These are phyloP conservation scores for Ganoderma resinaceum DNA, from an alignment of 1,284 basidiomycete genomes.

Conservation along the genomic window DNA sequence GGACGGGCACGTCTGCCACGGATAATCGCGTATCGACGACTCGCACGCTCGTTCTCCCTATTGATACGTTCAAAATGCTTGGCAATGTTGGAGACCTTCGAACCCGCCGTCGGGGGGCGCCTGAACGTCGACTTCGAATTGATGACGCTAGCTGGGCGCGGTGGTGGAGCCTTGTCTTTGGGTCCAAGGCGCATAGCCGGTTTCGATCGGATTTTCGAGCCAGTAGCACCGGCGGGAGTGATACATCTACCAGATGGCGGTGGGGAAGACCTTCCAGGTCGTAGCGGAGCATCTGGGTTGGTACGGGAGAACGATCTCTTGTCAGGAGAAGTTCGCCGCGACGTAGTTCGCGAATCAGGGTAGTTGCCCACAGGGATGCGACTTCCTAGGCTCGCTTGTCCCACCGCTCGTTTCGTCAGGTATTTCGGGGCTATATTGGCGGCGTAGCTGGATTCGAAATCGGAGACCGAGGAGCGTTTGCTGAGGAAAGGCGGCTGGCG, in stretches of 20 bases:
- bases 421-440: conserved; percentile 84
- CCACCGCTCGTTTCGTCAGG: conserved; percentile 56
- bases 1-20: conserved; percentile 93
- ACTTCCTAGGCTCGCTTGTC: conserved; percentile 42
- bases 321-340: conserved; percentile 75
- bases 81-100: conserved; percentile 77
- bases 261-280: conserved; percentile 29
- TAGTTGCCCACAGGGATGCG: conserved; percentile 57
- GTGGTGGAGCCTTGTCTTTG: conserved; percentile 57
- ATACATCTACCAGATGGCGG: conserved; percentile 17
- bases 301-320: conserved; percentile 52
- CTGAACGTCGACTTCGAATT: conserved; percentile 59
- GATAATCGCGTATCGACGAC: conserved; percentile 77
- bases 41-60: conserved; percentile 72
- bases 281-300: conserved; percentile 41
- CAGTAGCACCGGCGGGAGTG: conserved; percentile 25
- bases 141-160: conserved; percentile 50
- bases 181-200: conserved; percentile 44
- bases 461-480: conserved; percentile 74
- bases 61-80: conserved; percentile 80
- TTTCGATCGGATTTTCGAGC: conserved; percentile 47
- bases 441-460: conserved; percentile 89
- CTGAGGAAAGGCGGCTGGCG: conserved; percentile 49
- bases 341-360: conserved; percentile 64
- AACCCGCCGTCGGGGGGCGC: conserved; percentile 54